Evolutionary conservation across 202 grass and related monocot genomes (phyloP).

Genomic region (Carex sylvatica): DNA sequence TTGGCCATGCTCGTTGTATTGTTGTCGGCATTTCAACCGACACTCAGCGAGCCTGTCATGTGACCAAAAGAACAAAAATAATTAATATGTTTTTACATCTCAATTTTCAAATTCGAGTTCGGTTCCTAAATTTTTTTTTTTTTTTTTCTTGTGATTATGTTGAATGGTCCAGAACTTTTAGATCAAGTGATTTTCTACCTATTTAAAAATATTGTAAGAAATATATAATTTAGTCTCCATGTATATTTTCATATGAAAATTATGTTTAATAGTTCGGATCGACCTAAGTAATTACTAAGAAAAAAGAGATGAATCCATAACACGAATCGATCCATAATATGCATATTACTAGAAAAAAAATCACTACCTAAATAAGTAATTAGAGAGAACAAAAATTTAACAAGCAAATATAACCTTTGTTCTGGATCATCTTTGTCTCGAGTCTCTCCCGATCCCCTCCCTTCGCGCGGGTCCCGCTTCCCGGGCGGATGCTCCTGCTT

Average conservation of each 20-base stretch:
- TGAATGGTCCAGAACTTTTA: no score
- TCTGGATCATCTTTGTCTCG: conserved; percentile 19
- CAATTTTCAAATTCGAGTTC: background rate
- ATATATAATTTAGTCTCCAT: no score
- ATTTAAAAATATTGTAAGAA: no score
- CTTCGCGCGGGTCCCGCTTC: background rate
- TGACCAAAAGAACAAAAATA: background rate
- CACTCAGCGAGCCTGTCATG: conserved; percentile 11
- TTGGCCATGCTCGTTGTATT: background rate
- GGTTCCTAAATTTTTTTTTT: background rate
- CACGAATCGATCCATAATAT: no score
- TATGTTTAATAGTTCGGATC: no score
- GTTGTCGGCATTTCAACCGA: background rate
- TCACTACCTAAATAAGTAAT: background rate
- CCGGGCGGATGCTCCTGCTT: conserved; percentile 8
- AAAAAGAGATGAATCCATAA: no score
- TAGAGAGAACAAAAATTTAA: background rate
- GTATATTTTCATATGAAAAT: no score
- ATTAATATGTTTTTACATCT: background rate
- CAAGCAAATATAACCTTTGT: conserved; percentile 15
- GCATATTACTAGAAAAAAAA: background rate
- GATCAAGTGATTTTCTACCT: no score
- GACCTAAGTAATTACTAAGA: no score
- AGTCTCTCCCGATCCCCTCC: background rate
- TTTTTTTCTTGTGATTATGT: no score